Conservation (phyloP, 192 early-diverging fungal species). For the Obelidium mucronatum region DNA sequence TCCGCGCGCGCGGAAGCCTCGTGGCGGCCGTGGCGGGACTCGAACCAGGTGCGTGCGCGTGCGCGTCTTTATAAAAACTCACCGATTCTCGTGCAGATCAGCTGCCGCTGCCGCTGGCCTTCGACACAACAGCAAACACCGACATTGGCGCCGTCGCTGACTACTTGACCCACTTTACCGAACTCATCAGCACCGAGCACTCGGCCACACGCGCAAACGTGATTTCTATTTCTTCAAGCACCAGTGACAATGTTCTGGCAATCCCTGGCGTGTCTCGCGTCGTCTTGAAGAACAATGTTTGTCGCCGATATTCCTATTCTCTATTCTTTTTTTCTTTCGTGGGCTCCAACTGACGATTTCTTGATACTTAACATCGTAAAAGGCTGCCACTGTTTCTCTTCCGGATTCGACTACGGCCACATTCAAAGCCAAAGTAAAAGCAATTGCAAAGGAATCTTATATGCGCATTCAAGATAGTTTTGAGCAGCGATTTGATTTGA, state of each 20-base stretch:
- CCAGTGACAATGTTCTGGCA: background rate
- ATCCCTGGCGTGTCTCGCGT: slow-evolving; percentile 25
- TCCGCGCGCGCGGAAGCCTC: background rate
- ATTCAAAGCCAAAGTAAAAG: slow-evolving; percentile 13
- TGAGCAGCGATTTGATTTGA: slow-evolving; percentile 9
- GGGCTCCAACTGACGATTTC: background rate
- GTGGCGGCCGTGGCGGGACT: slow-evolving; percentile 8
- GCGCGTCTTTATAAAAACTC: background rate
- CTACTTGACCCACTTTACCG: slow-evolving; percentile 32
- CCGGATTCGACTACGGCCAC: slow-evolving; percentile 12
- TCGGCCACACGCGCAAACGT: slow-evolving; percentile 13
- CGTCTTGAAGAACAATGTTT: slow-evolving; percentile 7
- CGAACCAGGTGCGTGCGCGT: background rate
- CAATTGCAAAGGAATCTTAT: slow-evolving; percentile 2
- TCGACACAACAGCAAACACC: background rate
- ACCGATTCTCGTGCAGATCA: background rate
- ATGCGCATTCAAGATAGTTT: background rate
- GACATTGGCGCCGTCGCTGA: background rate
- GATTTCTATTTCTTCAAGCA: slow-evolving; percentile 19
- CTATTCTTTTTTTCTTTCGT: background rate
- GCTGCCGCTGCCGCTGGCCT: slow-evolving; percentile 9
- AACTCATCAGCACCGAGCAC: slow-evolving; percentile 12
- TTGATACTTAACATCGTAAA: background rate
- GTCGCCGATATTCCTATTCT: background rate
- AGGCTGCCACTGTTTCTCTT: background rate